phyloP scores from a whole-genome alignment of 768 basidiomycete species.

The Leccinum variicolor region DNA sequence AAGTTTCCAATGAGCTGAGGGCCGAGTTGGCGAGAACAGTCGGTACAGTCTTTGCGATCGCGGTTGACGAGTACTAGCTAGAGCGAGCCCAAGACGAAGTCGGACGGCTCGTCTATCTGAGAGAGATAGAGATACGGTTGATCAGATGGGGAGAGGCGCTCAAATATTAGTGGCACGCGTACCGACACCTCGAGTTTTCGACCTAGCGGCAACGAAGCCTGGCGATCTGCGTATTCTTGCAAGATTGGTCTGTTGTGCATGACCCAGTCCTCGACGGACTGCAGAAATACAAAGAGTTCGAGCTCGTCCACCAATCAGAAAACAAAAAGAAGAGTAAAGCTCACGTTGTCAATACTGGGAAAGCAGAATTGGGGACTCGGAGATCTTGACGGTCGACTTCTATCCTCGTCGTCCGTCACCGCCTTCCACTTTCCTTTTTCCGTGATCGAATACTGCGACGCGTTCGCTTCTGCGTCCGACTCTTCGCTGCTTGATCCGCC shows the following conservation, averaged over 20 bases:
- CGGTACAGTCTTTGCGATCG: slow-evolving; percentile 6
- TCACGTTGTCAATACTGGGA: neutral
- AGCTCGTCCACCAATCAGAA: neutral
- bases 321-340: neutral
- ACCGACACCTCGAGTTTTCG: slow-evolving; percentile 25
- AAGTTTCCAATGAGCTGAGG: slow-evolving; percentile 32
- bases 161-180: neutral
- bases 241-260: slow-evolving; percentile 21
- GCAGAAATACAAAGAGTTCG: neutral
- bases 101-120: slow-evolving; percentile 26
- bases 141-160: slow-evolving; percentile 2
- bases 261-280: slow-evolving; percentile 23
- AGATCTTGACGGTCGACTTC: neutral
- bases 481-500: neutral
- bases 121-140: neutral
- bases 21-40: slow-evolving; percentile 21
- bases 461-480: neutral
- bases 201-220: slow-evolving; percentile 24
- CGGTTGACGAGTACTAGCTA: slow-evolving; percentile 31
- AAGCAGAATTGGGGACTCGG: slow-evolving; percentile 2
- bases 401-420: neutral
- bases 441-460: neutral
- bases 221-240: slow-evolving; percentile 28
- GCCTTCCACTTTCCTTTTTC: slow-evolving; percentile 16
- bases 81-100: slow-evolving; percentile 24